Conservation (phyloP, 768 basidiomycete genomes). For the Lactarius hengduanensis region DNA sequence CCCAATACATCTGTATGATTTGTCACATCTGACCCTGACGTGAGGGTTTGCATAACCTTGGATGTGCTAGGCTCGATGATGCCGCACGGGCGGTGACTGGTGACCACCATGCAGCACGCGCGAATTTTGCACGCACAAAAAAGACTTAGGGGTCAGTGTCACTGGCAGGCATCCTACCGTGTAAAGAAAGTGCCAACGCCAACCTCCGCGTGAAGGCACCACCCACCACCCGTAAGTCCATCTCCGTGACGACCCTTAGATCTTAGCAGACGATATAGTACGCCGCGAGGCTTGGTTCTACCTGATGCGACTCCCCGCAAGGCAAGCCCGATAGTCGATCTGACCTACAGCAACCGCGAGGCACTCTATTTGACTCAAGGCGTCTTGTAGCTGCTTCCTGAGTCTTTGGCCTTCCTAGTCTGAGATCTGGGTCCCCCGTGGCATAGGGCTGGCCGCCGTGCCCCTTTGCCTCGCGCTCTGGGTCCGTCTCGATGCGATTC, state of each 20-base stretch:
- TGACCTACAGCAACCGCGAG: not conserved
- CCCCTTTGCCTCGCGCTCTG: not conserved
- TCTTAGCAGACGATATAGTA: not conserved
- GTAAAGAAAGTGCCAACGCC: not conserved
- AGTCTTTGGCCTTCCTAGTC: not conserved
- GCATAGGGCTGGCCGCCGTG: not conserved
- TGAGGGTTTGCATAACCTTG: not conserved
- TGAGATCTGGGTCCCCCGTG: not conserved
- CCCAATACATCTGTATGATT: not conserved
- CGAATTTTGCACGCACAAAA: not conserved
- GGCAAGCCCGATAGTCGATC: not conserved
- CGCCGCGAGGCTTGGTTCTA: not conserved
- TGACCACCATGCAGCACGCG: not conserved
- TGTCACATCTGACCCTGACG: not conserved
- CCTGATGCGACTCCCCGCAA: not conserved
- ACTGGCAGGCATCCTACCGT: not conserved
- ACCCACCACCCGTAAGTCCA: not conserved
- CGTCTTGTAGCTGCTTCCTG: not conserved
- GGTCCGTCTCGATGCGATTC: not conserved
- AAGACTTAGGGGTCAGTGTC: not conserved
- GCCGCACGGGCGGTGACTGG: not conserved
- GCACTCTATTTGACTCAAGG: no score
- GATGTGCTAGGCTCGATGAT: not conserved
- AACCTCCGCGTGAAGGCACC: not conserved
- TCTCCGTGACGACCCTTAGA: not conserved